phyloP scores from a whole-genome alignment of 2,329 filamentous ascomycete species.

The Sclerotinia trifoliorum region DNA sequence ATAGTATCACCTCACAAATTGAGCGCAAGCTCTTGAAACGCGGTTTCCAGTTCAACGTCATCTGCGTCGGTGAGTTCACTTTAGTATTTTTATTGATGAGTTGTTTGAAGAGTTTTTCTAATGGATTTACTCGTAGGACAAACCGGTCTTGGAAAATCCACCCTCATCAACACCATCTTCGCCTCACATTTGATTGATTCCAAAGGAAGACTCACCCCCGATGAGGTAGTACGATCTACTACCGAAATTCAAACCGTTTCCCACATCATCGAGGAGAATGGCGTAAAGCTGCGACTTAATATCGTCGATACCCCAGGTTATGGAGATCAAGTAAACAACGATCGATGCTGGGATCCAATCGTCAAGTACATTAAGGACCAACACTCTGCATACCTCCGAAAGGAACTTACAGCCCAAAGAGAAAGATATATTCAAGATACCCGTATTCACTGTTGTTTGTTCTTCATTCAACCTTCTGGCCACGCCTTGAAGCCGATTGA shows the following conservation, averaged over 20 bases:
- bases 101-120: conserved; percentile 25
- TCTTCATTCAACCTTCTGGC: conserved; percentile 98
- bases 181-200: conserved; percentile 98
- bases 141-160: conserved; percentile 98
- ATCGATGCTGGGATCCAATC: conserved; percentile 99
- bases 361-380: conserved; percentile 99
- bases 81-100: neutral
- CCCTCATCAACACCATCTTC: conserved; percentile 99
- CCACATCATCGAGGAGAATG: conserved; percentile 99
- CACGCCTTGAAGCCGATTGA: conserved; percentile 99
- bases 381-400: conserved; percentile 97
- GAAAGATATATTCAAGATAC: conserved; percentile 99
- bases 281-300: conserved; percentile 93
- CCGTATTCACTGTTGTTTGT: conserved; percentile 97
- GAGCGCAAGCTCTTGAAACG: conserved; percentile 99
- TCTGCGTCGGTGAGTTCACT: conserved; percentile 87
- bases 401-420: conserved; percentile 98
- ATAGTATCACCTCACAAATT: conserved; percentile 99
- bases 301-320: conserved; percentile 99
- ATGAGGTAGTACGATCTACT: conserved; percentile 90
- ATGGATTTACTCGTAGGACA: conserved; percentile 62
- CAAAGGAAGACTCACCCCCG: conserved; percentile 89
- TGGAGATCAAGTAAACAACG: conserved; percentile 98
- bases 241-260: conserved; percentile 98
- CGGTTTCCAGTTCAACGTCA: conserved; percentile 99